Base-by-base conservation (phyloP, 148 eudicot species). In the Mesembryanthemum crystallinum region DNA sequence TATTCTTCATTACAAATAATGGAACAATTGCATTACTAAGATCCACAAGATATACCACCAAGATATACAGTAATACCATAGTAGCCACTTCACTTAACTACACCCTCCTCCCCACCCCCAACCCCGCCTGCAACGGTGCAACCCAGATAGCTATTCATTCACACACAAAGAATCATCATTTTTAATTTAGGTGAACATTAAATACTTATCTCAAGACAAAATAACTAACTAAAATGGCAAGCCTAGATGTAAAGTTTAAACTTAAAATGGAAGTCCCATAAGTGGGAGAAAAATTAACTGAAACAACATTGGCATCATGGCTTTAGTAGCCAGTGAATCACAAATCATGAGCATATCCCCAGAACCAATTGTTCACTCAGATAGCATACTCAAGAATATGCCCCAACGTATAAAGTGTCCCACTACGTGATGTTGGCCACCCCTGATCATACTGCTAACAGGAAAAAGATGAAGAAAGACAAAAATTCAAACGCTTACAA, bases 401-500 rank as follows among this genome's bases (percentile, higher is more conserved):
- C 32, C n/a, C 65, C 67, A 32, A 64, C 8, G 43, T 33, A 32
- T 2, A 17, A 33, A n/a, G 45, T 17, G 55, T 17, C 32, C 70
- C 32, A 67, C 54, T 51, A 67, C 12, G 54, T 67, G 54, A 6
- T 21, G n/a, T 52, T 8, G 15, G 21, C 51, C 71, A 64, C 30
- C 43, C 62, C 35, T 35, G 14, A 75, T 29, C 12, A 62, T 49
- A 63, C 51, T 33, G 47, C 42, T 64, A 30, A 35, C 63, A 63
- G 27, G 32, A 42, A 52, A 25, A 57, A 1, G 18, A 39, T 39
- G 11, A 17, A 24, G 5, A 8, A 24, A 64, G 59, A 43, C 51
- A 14, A 61, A 75, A 73, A 60, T 18, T 21, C 45, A 15, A 73
- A 21, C 51, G 33, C 77, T 65, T 79, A 87, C 87, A 32, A 69